Percentiles rank a stretch among this genome's conserved stretches.
Evolutionary conservation across 2,329 filamentous ascomycete genomes (phyloP).

Genomic region (Fusarium coffeatum): DNA sequence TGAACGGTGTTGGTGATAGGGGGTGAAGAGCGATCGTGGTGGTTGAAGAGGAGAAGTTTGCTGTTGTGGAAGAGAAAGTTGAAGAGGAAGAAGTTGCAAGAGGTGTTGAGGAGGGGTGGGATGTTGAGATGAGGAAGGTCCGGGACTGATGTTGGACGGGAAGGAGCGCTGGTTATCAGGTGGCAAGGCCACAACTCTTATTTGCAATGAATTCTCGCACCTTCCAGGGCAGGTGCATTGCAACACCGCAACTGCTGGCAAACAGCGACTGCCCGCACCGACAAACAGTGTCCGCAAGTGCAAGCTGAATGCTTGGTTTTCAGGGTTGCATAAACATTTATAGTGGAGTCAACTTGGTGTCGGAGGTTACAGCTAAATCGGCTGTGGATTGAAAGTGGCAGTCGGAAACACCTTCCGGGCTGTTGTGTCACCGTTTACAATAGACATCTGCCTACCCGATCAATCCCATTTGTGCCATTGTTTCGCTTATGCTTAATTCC

Average conservation of each 20-base stretch:
- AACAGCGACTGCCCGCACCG: neutral
- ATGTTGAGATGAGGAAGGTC: neutral
- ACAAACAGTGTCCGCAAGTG: neutral
- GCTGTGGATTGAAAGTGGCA: neutral
- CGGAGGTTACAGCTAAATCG: fast-evolving
- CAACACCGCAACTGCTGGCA: neutral
- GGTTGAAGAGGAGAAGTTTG: neutral
- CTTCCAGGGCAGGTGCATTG: neutral
- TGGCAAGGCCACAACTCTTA: neutral
- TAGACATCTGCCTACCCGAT: fast-evolving
- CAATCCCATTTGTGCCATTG: neutral
- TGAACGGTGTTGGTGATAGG: too few relatives aligned
- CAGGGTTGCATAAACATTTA: neutral
- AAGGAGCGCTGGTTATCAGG: neutral
- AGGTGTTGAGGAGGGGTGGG: too few relatives aligned
- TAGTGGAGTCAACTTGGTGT: neutral
- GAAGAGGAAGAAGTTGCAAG: neutral
- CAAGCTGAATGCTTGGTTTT: neutral
- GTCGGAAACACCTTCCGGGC: neutral
- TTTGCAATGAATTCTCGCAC: neutral
- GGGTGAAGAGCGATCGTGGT: fast-evolving
- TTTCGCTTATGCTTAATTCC: neutral
- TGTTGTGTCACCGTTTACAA: neutral
- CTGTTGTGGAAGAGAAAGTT: neutral
- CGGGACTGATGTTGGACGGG: neutral